Base-by-base conservation (phyloP, 1,139 yeast species). In the Pneumocystis carinii region DNA sequence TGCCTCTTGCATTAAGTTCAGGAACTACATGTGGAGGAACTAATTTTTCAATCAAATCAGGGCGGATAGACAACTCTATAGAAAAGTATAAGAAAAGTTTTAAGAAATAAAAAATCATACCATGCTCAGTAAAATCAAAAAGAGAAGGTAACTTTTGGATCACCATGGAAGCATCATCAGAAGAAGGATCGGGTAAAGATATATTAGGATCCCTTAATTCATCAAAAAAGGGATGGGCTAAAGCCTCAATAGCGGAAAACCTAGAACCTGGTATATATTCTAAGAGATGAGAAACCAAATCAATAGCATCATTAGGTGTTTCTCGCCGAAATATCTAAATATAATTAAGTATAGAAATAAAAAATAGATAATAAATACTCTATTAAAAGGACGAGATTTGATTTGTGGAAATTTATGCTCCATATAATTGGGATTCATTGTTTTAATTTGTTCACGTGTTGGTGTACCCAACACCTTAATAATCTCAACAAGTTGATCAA, bases 371-470 rank as follows among this genome's bases (percentile, higher is more conserved):
- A 48, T 41, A n/a, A 17, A 90, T 39, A 92, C 92, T 71, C 86
- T 87, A 63, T 81, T 76, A 70, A 92, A 79, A 41, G 97, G 97
- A 65, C 92, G 95, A 65, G 97, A 95, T 73, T 87, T 86, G 72
- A 92, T 92, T 70, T 89, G 92, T 1, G 98, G 98, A 78, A 92
- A 92, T 72, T 89, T 87, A 76, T 92, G 97, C 73, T 92, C 98
- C 86, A 89, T 87, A 76, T 92, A 94, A 75, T 90, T 90, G 65
- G 97, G 96, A 75, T 92, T 92, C 98, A 92, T 92, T 67, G 90
- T 83, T 72, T 85, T 82, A 69, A 92, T 92, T 75, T 92, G 97
- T 62, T 90, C 96, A 67, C 87, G 83, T 29, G 95, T 80, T 17
- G 98, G 98, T 1, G 98, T 92, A 14, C 98, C 98, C 72, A 92